Conservation (phyloP, 2,329 filamentous ascomycete genomes). For the Diatrype stigma region DNA sequence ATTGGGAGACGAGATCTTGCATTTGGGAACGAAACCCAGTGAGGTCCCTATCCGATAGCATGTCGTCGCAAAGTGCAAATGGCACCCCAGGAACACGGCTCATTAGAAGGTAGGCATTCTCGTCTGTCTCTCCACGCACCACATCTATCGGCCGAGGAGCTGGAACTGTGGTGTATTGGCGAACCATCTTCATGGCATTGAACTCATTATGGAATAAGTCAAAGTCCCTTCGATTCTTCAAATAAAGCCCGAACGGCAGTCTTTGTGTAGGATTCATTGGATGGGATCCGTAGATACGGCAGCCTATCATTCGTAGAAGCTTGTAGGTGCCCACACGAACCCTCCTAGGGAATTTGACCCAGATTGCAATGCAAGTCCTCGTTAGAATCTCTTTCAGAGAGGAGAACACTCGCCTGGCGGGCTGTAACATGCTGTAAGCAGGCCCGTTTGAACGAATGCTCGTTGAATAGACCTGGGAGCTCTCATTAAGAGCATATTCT, state of each 20-base stretch:
- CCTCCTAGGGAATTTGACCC: slow-evolving; percentile 13
- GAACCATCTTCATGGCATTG: slow-evolving; percentile 22
- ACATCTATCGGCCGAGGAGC: slow-evolving; percentile 23
- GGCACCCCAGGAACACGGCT: slow-evolving; percentile 16
- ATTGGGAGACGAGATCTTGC: slow-evolving; percentile 20
- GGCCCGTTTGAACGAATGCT: neutral
- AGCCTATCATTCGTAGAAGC: slow-evolving; percentile 14
- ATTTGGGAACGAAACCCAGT: slow-evolving; percentile 19
- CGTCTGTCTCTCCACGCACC: slow-evolving; percentile 4
- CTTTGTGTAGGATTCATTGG: slow-evolving; percentile 12
- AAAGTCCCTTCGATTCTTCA: slow-evolving; percentile 18
- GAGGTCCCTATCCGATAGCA: slow-evolving; percentile 22
- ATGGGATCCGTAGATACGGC: slow-evolving; percentile 12
- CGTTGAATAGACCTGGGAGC: neutral
- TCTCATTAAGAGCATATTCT: slow-evolving; percentile 4
- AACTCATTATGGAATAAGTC: slow-evolving; percentile 23
- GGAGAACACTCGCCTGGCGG: neutral
- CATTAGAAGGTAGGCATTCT: slow-evolving; percentile 16
- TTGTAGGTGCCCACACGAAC: slow-evolving; percentile 15
- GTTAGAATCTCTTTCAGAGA: slow-evolving; percentile 3
- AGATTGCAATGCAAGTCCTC: slow-evolving; percentile 10
- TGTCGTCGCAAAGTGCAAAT: slow-evolving; percentile 13
- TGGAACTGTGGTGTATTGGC: slow-evolving; percentile 22
- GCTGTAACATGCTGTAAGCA: neutral
- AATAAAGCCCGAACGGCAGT: slow-evolving; percentile 28